Base-by-base conservation (phyloP, 2,329 filamentous ascomycete genomes). In the Cercospora sojina region DNA sequence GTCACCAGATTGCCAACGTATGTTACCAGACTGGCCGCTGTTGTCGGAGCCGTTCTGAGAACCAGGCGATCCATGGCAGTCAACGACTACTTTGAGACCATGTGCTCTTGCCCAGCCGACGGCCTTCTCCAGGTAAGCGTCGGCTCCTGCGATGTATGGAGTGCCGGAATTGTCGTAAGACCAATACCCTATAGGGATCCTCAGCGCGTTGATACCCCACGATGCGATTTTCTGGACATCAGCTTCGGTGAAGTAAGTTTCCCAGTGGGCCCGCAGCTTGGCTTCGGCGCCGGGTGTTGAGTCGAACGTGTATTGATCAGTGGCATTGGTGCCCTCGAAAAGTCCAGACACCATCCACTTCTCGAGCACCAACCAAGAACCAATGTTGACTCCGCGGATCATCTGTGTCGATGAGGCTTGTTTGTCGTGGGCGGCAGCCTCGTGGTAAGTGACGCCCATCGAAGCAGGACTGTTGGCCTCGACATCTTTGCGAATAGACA, bases 141-240 rank as follows among this genome's bases (percentile, higher is more conserved):
- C 80, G 8, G 81, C 80, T 4, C 82, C 82, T 64, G 75, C 73
- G 8, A 79, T 77, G 72, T 84, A 85, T 1, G 80, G 78, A 32
- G 78, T 80, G 6, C 75, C 71, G 23, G 77, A 73, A 35, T 80
- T 78, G 53, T 79, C 74, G 64, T 82, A 84, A 13, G 83, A 82
- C 84, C 83, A 85, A 73, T 83, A 85, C 29, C 82, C 83, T 62
- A 85, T 80, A 2, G 83, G 83, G 38, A 86, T 83, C 35, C 83
- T 79, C 9, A 85, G 49, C 62, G 75, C 73, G 62, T 78, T 79
- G 62, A 79, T 70, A 5, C 78, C 77, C 69, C 73, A 77, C 1
- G 71, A 69, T n/a, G 73, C 73, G 43, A 82, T 80, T 51, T 78
- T 74, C 23, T 75, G 67, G 66, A 83, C 77, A 64, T 83, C 80